Evolutionary conservation across 257 asterid species (phyloP), one percentile per base, ranked within the genome.

Genomic region (Plantago elongata): DNA sequence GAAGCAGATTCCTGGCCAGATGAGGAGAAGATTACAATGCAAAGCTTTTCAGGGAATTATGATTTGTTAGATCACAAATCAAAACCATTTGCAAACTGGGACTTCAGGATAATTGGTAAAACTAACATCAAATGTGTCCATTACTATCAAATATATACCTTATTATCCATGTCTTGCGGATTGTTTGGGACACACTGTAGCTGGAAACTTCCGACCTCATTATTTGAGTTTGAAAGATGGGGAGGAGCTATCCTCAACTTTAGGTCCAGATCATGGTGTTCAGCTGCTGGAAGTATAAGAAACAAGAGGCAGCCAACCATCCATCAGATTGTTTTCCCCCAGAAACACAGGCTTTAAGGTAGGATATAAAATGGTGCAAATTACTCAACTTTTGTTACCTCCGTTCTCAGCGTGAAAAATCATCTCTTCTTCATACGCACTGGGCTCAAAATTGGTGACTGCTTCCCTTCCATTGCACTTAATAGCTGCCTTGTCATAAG

Each of bases 401-500:
- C 83, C 86, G 54, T 61, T 58, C 34, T 79, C 81, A 56, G 80
- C 80, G 59, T 69, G 87, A 1, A 72, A 38, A 70, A 69, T 76
- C 57, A 81, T 17, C 61, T 85, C 94, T 46, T 65, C 84, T 65
- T 81, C 89, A 50, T 91, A 91, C 11, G 79, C 30, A 79, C 86
- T 86, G 45, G 80, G 73, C 55, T 91, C 94, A 62, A 91, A 91
- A 72, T 88, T 91, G 54, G 98, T 91, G 70, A 91, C 91, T 38
- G 98, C 98, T 63, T 88, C 98, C 76, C 80, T 79, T 64, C 98
- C 98, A 9, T 77, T 85, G 80, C 89, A 85, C 72, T 82, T 91
- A 58, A 91, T 82, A 57, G 96, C 96, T 63, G 98, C 95, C 77
- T 79, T 91, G 68, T 91, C 98, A 62, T 91, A 91, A 13, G 96